Evolutionary conservation across 805 yeast genomes (phyloP).

Genomic region (Yarrowia phangngaensis): DNA sequence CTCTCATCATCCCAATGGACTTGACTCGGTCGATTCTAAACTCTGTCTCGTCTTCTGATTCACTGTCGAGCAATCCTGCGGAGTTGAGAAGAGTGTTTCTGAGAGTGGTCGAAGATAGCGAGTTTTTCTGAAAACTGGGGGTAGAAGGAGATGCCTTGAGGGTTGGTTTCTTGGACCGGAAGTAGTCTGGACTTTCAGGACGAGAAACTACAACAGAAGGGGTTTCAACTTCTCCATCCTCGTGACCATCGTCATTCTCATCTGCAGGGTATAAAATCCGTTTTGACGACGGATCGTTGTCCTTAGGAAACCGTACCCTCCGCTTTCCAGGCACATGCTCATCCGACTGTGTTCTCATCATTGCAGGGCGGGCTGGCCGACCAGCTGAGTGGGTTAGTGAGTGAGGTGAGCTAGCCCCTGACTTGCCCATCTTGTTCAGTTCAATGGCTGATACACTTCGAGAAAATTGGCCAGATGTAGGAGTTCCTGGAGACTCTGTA

Average conservation of each 20-base stretch:
- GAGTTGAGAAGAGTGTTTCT: constrained; percentile 26
- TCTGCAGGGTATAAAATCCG: constrained; percentile 32
- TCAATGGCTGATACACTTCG: constrained; percentile 17
- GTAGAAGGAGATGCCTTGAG: constrained; percentile 12
- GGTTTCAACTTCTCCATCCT: constrained; percentile 5
- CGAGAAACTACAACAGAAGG: constrained; percentile 8
- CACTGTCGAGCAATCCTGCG: constrained; percentile 6
- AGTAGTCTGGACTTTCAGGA: background rate
- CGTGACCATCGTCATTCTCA: constrained; percentile 27
- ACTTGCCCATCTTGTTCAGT: constrained; percentile 8
- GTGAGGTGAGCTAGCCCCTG: too few species aligned
- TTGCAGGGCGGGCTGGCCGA: constrained; percentile 8
- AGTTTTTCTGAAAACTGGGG: background rate
- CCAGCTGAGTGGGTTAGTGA: too few species aligned
- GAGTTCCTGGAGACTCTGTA: too few species aligned
- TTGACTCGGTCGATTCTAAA: constrained; percentile 24
- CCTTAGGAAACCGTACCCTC: constrained; percentile 36
- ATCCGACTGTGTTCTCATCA: constrained; percentile 23
- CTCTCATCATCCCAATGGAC: constrained; percentile 10
- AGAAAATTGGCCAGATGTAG: too few species aligned
- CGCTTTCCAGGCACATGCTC: constrained; percentile 12
- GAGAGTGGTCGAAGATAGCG: constrained; percentile 22
- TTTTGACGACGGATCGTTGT: constrained; percentile 33
- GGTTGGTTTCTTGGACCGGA: constrained; percentile 11
- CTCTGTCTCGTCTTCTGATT: constrained; percentile 1